Percentiles rank a stretch among this genome's conserved stretches.
phyloP scores from a whole-genome alignment of 352 stramenopile genomes.

The Globisporangium middletonii region DNA sequence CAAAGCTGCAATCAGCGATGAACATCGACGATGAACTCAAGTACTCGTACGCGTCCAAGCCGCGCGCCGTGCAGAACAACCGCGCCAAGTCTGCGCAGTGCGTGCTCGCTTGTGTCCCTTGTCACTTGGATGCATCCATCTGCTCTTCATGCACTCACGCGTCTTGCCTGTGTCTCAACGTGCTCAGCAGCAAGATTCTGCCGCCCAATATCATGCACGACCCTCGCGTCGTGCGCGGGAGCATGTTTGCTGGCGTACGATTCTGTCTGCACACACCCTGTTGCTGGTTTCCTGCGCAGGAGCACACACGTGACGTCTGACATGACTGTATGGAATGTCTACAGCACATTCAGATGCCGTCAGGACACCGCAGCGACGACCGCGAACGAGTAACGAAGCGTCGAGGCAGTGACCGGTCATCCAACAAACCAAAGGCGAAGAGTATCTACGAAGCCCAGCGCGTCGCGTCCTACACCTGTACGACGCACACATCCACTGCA shows the following conservation, averaged over 20 bases:
- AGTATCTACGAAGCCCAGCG: constrained; percentile 30
- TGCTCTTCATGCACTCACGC: neutral
- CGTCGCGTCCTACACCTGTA: constrained; percentile 32
- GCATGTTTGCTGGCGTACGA: constrained; percentile 53
- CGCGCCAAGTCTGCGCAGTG: constrained; percentile 29
- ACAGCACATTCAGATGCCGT: constrained; percentile 4
- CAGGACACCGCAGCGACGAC: constrained; percentile 11
- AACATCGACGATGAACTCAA: constrained; percentile 47
- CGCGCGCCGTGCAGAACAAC: constrained; percentile 58
- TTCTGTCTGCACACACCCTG: neutral
- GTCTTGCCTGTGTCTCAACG: neutral
- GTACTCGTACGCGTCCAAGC: constrained; percentile 79
- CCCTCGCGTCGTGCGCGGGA: constrained; percentile 51
- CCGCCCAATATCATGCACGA: constrained; percentile 76
- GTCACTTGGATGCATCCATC: neutral
- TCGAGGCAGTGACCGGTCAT: constrained; percentile 3
- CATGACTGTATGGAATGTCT: neutral
- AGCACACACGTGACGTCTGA: neutral
- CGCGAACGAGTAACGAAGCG: constrained; percentile 36
- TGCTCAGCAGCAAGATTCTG: constrained; percentile 17
- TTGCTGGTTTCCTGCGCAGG: no score
- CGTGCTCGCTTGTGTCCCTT: neutral
- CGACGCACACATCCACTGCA: neutral
- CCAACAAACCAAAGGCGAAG: constrained; percentile 20
- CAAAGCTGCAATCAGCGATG: constrained; percentile 12